Base-by-base conservation (phyloP, 2,329 filamentous ascomycete species). In the Calycina marina region DNA sequence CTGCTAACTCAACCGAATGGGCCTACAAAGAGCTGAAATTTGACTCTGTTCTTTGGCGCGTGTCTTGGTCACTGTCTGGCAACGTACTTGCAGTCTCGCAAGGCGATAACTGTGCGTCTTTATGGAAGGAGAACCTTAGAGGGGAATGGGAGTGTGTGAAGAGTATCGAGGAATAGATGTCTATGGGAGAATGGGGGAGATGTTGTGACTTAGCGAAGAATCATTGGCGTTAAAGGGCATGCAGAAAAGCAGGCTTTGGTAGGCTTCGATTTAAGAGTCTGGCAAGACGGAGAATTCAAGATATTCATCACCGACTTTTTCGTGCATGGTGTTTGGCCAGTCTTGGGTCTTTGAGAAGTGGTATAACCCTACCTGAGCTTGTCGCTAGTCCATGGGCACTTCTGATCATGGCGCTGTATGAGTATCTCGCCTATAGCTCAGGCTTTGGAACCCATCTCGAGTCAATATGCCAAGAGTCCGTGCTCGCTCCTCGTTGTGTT, bases 61-160 rank as follows among this genome's bases (percentile, higher is more conserved):
- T 94, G 28, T 94, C 84, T 66, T 98, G 90, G 90, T 93, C 85
- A 48, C 65, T 96, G 53, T 93, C 84, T 56, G 90, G 90, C 32
- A 98, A 98, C 55, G 86, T 96, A 13, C 66, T 98, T 48, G 90
- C 90, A 6, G 84, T 94, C 40, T 90, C 81, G 53, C 84, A 84
- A 24, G 83, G 80, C 15, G 88, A 98, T 60, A 98, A 98, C 66
- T 86, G 92, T 62, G 86, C 98, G 35, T 92, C 79, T 33, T 59
- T 98, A 56, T 98, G 88, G 88, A 98, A 96, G 69, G 90, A 98
- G 69, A 93, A 93, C 55, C 63, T 98, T 47, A 81, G 80, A 55
- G 90, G 90, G 34, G 83, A 93, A 53, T 98, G 90, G 90, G 86
- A 96, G 60, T 83, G 81, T 50, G 83, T 96, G 44, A 94, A 93